phyloP scores from a whole-genome alignment of 306 rosid genomes.

The Castanea crenata region DNA sequence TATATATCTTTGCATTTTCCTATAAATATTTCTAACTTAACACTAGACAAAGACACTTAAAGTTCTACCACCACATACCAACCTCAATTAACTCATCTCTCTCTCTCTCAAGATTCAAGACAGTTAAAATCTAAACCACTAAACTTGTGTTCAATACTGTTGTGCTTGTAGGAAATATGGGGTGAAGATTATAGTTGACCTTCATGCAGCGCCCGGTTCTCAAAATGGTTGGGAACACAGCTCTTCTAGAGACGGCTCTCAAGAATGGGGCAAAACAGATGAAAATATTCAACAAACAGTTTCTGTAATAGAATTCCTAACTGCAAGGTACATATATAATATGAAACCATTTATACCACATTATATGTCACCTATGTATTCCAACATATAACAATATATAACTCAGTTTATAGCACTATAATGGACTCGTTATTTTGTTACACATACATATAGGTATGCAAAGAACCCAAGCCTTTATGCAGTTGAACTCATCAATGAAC shows the following conservation, averaged over 20 bases:
- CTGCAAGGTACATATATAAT: constrained; percentile 49
- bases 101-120: no score
- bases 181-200: constrained; percentile 66
- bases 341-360: no score
- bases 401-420: no score
- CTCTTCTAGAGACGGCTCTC: constrained; percentile 64
- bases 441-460: constrained; percentile 39
- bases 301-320: constrained; percentile 59
- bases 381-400: no score
- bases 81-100: no score
- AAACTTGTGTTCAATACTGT: not conserved
- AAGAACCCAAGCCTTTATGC: constrained; percentile 57
- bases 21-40: no score
- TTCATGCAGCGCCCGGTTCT: constrained; percentile 81
- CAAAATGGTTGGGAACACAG: constrained; percentile 72
- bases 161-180: constrained; percentile 51
- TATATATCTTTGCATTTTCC: no score
- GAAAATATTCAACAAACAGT: constrained; percentile 57
- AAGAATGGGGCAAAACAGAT: constrained; percentile 68
- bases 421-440: no score
- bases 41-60: no score
- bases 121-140: no score
- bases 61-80: no score
- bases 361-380: no score
- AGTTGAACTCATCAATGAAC: constrained; percentile 75